Conservation (phyloP, 495 filamentous ascomycete genomes). For the Penicillium daleae region DNA sequence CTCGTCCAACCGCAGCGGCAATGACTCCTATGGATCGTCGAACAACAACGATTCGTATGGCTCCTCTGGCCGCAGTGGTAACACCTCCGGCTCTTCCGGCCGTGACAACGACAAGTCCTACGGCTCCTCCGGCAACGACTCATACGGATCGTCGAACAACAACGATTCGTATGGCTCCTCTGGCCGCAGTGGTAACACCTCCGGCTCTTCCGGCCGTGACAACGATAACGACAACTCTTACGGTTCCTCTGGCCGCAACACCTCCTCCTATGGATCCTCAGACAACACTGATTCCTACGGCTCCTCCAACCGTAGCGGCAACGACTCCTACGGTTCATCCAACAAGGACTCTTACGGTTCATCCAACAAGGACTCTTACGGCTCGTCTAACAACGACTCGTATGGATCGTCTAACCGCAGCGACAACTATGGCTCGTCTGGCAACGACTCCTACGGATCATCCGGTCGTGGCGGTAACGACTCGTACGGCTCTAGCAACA, state of each 20-base stretch:
- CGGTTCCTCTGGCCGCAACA: neutral
- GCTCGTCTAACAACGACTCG: neutral
- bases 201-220: slow-evolving; percentile 6
- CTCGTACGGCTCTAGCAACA: slow-evolving; percentile 2
- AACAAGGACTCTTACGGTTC: slow-evolving; percentile 2
- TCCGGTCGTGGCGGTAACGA: neutral
- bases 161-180: neutral
- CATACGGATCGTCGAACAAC: too few relatives aligned
- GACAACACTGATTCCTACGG: neutral
- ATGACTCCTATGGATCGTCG: neutral
- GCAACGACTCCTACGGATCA: slow-evolving; percentile 1
- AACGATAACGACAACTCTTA: slow-evolving; percentile 4
- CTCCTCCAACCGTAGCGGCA: slow-evolving; percentile 1
- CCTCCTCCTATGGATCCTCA: neutral
- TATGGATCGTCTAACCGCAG: neutral
- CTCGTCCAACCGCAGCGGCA: neutral
- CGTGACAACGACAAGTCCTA: neutral
- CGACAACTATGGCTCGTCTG: neutral
- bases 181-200: neutral
- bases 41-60: neutral
- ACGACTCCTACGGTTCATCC: neutral
- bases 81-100: neutral
- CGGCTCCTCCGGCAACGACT: neutral
- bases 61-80: neutral
- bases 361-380: neutral